phyloP scores from a whole-genome alignment of 768 basidiomycete genomes.

The Rhodosporidiobolus sp. region DNA sequence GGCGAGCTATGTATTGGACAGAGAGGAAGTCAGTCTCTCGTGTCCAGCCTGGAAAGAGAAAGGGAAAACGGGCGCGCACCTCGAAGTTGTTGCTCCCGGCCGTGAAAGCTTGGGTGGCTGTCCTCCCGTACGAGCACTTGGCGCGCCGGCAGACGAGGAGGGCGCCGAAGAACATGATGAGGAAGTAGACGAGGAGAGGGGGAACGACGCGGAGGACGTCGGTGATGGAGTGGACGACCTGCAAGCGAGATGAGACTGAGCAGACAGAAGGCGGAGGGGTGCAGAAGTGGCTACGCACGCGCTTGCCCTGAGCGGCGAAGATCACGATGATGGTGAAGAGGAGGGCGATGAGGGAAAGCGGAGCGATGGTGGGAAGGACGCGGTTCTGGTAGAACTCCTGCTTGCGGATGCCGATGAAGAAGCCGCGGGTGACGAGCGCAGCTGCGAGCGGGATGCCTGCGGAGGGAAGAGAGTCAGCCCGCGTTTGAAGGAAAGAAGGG shows the following conservation, averaged over 20 bases:
- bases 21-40: no score
- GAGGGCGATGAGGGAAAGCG: slow-evolving; percentile 68
- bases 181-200: slow-evolving; percentile 63
- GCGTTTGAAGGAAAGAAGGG: background rate
- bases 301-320: slow-evolving; percentile 62
- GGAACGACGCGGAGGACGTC: slow-evolving; percentile 74
- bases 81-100: slow-evolving; percentile 50
- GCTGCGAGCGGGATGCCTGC: slow-evolving; percentile 74
- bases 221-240: slow-evolving; percentile 34
- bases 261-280: no score
- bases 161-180: slow-evolving; percentile 60
- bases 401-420: slow-evolving; percentile 54
- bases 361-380: slow-evolving; percentile 67
- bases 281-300: slow-evolving; percentile 55
- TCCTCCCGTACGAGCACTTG: background rate
- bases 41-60: background rate
- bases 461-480: slow-evolving; percentile 37
- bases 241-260: background rate
- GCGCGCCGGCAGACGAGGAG: slow-evolving; percentile 10
- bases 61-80: background rate
- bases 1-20: slow-evolving; percentile 56
- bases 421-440: slow-evolving; percentile 66
- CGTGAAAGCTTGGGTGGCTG: slow-evolving; percentile 53
- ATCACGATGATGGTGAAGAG: slow-evolving; percentile 76
- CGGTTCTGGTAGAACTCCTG: slow-evolving; percentile 49